Base-by-base conservation (phyloP, 441 rosid genomes). In the Croton laevigatus region DNA sequence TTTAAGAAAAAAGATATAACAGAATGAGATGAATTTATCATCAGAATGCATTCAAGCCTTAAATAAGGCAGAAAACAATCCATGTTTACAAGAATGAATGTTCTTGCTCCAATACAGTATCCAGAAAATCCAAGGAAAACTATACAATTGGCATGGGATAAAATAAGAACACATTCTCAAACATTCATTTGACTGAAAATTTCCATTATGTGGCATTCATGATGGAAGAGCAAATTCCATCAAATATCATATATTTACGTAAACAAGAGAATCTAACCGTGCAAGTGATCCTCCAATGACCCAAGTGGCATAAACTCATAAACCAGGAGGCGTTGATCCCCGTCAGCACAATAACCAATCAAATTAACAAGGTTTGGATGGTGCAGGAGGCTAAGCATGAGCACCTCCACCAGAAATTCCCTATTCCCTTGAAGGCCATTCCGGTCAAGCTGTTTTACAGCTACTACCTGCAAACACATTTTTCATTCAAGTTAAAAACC, bases 321-420 rank as follows among this genome's bases (percentile, higher is more conserved):
- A 58, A 94, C 99, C 80, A 94, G 97, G 70, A 94, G 94, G 72
- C 98, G 93, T 38, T 94, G 99, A 71, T 94, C 99, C 53, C 97
- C 97, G 79, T 94, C 98, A 38, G 99, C 99, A 66, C 99, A 92
- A 81, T 94, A 94, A 69, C 99, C 99, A 64, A 92, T 92, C 85
- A 94, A 77, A 82, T 92, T 94, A 62, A 92, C 98, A 57, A 94
- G 98, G 74, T 94, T 92, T 59, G 89, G 72, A 69, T 92, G 98
- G 89, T 94, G 99, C 66, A 94, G 82, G 75, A 94, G 94, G 77
- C 99, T 94, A 73, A 94, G 96, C 97, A 94, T 92, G 59, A 94
- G 97, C 82, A 94, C 99, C 80, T 92, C 98, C 61, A 92, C 99
- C 70, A 90, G 87, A 82, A 94, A 94, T 80, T 94, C 98, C 85